Evolutionary conservation across 2,329 filamentous ascomycete genomes (phyloP), one percentile per base, ranked within the genome.

Genomic region (Talaromyces funiculosus): DNA sequence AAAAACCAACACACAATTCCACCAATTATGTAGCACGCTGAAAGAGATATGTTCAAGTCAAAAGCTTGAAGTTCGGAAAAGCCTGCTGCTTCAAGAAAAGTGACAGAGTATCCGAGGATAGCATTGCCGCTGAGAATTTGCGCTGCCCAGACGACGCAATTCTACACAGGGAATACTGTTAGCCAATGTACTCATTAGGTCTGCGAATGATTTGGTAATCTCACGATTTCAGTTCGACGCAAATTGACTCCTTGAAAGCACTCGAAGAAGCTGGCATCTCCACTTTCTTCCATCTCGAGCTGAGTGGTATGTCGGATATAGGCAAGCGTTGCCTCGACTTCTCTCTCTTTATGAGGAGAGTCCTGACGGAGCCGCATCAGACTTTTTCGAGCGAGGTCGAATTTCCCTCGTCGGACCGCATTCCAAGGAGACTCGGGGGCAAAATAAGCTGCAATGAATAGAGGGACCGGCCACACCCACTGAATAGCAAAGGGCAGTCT

Each of bases 171-270:
- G 22, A n/a, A 26, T 35, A 16, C 10, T n/a, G 18, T 54, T 38
- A 54, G 33, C 33, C 26, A 37, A 26, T 35, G 10, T 20, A 29
- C 9, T 7, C 3, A 26, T 26, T 6, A 40, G 40, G 33, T 18
- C 14, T 54, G 8, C 5, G 20, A 26, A 10, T 5, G 16, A n/a
- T n/a, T 6, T 12, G 20, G 5, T 16, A 24, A 54, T 40, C 82
- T 84, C 29, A 85, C 80, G 64, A 88, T 86, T 71, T 90, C 90
- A 2, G 91, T 96, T 24, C 91, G 85, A 61, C 91, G 87, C 55
- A 87, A 79, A 70, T 96, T 87, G 14, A 84, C 82, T 6, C 91
- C 90, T 71, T 82, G 87, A 82, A 96, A 95, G 77, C 91, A 96
- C 73, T 96, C 91, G 66, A 84, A 75, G 73, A 94, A 96, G 55